phyloP scores from a whole-genome alignment of 2,329 filamentous ascomycete species.

The Colletotrichum tropicale region DNA sequence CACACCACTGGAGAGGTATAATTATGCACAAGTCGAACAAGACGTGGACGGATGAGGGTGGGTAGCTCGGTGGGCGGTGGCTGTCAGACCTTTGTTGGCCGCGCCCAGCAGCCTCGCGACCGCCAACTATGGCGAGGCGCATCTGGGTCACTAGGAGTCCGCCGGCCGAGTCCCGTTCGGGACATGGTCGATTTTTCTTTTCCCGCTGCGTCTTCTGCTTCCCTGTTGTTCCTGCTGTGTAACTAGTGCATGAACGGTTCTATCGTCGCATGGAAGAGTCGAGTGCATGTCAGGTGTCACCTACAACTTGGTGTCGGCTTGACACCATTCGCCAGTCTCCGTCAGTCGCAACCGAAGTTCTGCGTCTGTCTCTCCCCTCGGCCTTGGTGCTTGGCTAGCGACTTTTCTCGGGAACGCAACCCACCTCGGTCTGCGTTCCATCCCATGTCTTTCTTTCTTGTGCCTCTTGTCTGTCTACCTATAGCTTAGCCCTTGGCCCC shows the following conservation, averaged over 20 bases:
- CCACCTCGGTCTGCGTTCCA: conserved; percentile 11
- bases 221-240: conserved; percentile 11
- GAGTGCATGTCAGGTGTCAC: conserved; percentile 15
- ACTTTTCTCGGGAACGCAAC: conserved; percentile 11
- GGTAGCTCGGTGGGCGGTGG: conserved; percentile 19
- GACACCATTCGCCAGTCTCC: not conserved
- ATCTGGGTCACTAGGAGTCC: conserved; percentile 15
- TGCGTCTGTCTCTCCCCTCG: not conserved
- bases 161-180: conserved; percentile 1
- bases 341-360: not conserved
- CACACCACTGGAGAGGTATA: conserved; percentile 10
- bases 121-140: conserved; percentile 19
- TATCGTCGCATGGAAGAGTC: conserved; percentile 14
- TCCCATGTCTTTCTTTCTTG: not conserved
- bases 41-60: conserved; percentile 18
- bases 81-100: conserved; percentile 21
- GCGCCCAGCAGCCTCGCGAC: conserved; percentile 15
- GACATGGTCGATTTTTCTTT: conserved; percentile 1
- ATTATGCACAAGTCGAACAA: conserved; percentile 7
- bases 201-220: not conserved
- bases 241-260: conserved; percentile 14
- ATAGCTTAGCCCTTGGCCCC: not conserved
- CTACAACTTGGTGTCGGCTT: not conserved
- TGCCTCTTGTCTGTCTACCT: not conserved
- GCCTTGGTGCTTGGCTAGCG: not conserved